These are phyloP conservation scores for Spiromastix sp. DNA, from an alignment of 2,329 filamentous ascomycete species.

Conservation along the genomic window DNA sequence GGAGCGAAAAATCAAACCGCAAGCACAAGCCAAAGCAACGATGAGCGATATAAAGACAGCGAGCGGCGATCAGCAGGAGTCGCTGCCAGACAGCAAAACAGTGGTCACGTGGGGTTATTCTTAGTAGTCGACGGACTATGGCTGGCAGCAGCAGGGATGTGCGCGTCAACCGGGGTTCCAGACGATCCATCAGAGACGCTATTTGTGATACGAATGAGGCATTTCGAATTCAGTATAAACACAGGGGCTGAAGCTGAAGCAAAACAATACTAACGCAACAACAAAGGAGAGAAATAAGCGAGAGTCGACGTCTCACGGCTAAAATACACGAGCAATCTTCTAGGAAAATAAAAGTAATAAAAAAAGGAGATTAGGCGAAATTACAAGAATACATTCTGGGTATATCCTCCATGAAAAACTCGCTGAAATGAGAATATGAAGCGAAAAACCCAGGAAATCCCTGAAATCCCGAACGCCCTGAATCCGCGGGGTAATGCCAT, in stretches of 20 bases:
- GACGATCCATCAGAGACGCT: too few relatives aligned
- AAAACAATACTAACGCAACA: not conserved
- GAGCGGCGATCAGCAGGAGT: too few relatives aligned
- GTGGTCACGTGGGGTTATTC: too few relatives aligned
- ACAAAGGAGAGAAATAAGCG: not conserved
- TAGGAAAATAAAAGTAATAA: not conserved
- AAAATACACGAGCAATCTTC: too few relatives aligned
- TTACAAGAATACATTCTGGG: slow-evolving; percentile 4
- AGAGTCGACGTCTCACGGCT: too few relatives aligned
- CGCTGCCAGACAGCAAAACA: too few relatives aligned
- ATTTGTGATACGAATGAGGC: too few relatives aligned
- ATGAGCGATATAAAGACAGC: too few relatives aligned
- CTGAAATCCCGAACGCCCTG: not conserved
- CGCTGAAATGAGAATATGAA: not conserved
- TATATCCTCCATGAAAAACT: slow-evolving; percentile 4
- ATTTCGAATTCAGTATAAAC: slow-evolving; percentile 1
- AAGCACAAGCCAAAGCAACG: not conserved
- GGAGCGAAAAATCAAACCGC: not conserved
- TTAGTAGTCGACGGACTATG: too few relatives aligned
- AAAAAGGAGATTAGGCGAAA: slow-evolving; percentile 1
- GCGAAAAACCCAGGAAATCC: not conserved
- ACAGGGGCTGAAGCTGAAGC: not conserved
- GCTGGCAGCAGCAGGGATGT: too few relatives aligned
- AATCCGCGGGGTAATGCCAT: slow-evolving; percentile 4
- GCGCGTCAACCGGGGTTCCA: too few relatives aligned